Conservation (phyloP, 495 filamentous ascomycete genomes). For the Penicillium cosmopolitanum region DNA sequence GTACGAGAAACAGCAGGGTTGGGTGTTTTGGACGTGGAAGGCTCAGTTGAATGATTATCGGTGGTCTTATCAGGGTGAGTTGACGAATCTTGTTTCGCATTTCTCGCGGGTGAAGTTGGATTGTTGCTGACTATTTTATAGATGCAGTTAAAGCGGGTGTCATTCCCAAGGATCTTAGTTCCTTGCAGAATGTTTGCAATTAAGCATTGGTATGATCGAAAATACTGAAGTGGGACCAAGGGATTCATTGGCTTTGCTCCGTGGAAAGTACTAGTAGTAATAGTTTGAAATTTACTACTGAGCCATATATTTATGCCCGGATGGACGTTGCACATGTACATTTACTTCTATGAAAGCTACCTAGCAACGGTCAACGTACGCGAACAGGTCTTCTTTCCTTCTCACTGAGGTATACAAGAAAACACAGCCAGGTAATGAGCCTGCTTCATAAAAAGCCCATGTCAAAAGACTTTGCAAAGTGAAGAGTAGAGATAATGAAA, state of each 20-base stretch:
- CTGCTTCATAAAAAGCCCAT: too few species aligned
- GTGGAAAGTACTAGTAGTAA: too few species aligned
- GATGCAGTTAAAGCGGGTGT: conserved; percentile 52
- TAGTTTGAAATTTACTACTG: too few species aligned
- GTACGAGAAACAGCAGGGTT: conserved; percentile 62
- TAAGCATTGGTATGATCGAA: not conserved
- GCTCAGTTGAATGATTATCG: conserved; percentile 58
- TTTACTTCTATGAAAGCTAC: too few species aligned
- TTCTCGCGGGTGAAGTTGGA: not conserved
- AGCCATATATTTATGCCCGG: too few species aligned
- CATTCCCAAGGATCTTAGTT: conserved; percentile 47
- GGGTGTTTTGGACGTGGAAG: conserved; percentile 71
- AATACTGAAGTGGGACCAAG: not conserved
- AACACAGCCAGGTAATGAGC: too few species aligned
- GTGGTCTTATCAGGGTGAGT: conserved; percentile 58
- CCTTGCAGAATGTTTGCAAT: conserved; percentile 18
- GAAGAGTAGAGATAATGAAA: not conserved
- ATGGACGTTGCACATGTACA: too few species aligned
- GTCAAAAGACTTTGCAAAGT: not conserved
- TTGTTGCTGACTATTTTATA: conserved; percentile 13
- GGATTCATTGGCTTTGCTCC: not conserved
- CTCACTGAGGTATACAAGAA: too few species aligned
- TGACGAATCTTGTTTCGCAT: not conserved
- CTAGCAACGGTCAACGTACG: too few species aligned
- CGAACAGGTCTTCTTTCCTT: too few species aligned